Evolutionary conservation across 331 rosid species (phyloP), one percentile per base, ranked within the genome.

Genomic region (Acacia concinna): DNA sequence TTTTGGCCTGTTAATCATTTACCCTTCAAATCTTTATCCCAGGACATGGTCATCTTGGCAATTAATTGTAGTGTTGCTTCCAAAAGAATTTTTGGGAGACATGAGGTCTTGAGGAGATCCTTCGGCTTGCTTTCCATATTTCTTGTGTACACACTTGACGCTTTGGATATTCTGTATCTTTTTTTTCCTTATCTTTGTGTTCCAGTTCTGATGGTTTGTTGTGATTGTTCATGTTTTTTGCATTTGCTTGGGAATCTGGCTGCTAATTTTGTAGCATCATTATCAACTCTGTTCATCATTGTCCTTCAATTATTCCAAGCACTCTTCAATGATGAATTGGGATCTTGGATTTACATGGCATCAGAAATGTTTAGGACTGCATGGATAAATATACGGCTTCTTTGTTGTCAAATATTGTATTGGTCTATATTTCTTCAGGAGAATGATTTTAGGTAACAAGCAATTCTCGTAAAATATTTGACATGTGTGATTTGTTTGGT

Each of bases 401-500:
- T 91, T 31, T 84, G 95, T 73, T 86, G 90, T 86, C 98, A 93
- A 84, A 91, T 96, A 63, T 88, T 93, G 82, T 90, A 96, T 84
- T 96, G 99, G 98, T 97, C 98, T 71, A 79, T 96, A 74, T 87
- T 84, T 78, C 98, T 96, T 82, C 97, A 81, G 82, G 89, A 89
- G 78, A 88, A 79, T 74, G 93, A 89, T 76, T 82, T 68, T 70
- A 87, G 96, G 99, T 96, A 91, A 81, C 74, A 63, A 64, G 68
- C 38, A 81, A n/a, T 57, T 83, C 15, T 56, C 0, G 67, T 71
- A 77, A 64, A 60, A 20, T 38, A 13, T 28, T 64, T 32, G 20
- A 74, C 44, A 28, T 78, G 40, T 81, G 67, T 81, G 52, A 81
- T 56, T 71, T 85, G 14, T 68, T 60, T 70, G 35, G 67, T 62